These are phyloP conservation scores for Saraca asoca DNA, from an alignment of 331 rosid genomes.

Conservation along the genomic window DNA sequence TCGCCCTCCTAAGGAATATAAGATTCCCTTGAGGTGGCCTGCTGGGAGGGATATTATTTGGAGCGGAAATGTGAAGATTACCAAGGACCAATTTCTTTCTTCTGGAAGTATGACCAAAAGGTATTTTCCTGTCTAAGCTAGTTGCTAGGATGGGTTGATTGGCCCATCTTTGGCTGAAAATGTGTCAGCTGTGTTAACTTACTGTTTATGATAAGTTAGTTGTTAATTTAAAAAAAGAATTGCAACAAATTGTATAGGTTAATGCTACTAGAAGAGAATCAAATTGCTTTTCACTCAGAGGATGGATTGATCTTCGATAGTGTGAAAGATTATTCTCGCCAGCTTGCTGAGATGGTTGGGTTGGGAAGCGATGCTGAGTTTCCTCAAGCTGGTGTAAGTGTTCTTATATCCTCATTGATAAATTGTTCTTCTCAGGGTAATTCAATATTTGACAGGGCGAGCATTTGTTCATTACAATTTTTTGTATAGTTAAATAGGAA, in stretches of 20 bases:
- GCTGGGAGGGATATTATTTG: slow-evolving; percentile 92
- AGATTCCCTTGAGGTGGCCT: slow-evolving; percentile 91
- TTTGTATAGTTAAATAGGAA: background rate
- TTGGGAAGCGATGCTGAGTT: slow-evolving; percentile 80
- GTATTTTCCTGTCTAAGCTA: slow-evolving; percentile 41
- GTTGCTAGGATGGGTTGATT: too few relatives aligned
- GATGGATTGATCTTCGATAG: slow-evolving; percentile 84
- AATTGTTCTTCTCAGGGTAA: slow-evolving; percentile 25
- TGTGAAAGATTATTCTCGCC: slow-evolving; percentile 90
- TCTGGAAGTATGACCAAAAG: slow-evolving; percentile 99
- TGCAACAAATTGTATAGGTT: slow-evolving; percentile 50
- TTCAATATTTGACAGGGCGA: slow-evolving; percentile 28
- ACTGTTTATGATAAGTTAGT: background rate
- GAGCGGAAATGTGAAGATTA: slow-evolving; percentile 94
- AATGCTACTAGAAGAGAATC: slow-evolving; percentile 98
- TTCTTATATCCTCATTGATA: slow-evolving; percentile 5
- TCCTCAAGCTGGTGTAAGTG: slow-evolving; percentile 87
- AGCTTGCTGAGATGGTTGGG: slow-evolving; percentile 94
- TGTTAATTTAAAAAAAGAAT: slow-evolving; percentile 16
- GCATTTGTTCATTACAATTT: slow-evolving; percentile 8
- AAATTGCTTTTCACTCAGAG: slow-evolving; percentile 93
- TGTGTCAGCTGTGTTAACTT: background rate
- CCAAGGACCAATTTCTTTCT: slow-evolving; percentile 94
- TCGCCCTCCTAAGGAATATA: slow-evolving; percentile 97
- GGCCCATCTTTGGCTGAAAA: slow-evolving; percentile 5